Evolutionary conservation across 495 filamentous ascomycete species (phyloP), one percentile per base, ranked within the genome.

Genomic region (Hypoxylon lienhwacheense): DNA sequence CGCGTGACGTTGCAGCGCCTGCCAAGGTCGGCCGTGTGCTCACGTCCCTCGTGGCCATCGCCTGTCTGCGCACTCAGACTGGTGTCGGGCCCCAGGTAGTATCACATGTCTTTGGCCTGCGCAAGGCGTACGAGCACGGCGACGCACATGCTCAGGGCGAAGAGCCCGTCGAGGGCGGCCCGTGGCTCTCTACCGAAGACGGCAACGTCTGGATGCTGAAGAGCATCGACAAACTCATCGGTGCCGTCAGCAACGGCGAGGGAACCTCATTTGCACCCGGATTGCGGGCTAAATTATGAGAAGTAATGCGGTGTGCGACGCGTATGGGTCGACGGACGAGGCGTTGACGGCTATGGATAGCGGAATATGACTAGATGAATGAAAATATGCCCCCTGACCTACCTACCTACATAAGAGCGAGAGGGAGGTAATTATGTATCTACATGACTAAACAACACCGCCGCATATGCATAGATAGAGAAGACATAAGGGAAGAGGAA

Each of bases 51-150:
- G 76, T 89, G 4, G 88, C 87, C 0, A 72, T 91, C 25, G 72
- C 86, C 7, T 87, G 83, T 64, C 59, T 91, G 62, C 66, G 88
- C 14, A 78, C 88, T 39, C 88, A 91, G 73, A 84, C 83, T 7
- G 88, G 88, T 1, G 87, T 90, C 2, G 87, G 82, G 1, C 88
- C 88, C 16, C 88, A 91, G 73, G 87, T 91, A 5, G 69, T 82
- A 5, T 85, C 81, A 51, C 88, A 91, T 70, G 72, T 91, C 0
- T 90, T 86, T 73, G 87, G 87, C 3, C 57, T 78, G 64, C 64
- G 85, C 33, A 91, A 91, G 73, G 85, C 80, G 10, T 73, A 83
- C 16, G 84, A 87, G 53, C 83, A 88, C 73, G 85, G 83, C 5
- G 75, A 64, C 17, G 73, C 70, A 11, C 74, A 81, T 55, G 79